phyloP scores from a whole-genome alignment of 306 rosid genomes.

The Malus sieversii region DNA sequence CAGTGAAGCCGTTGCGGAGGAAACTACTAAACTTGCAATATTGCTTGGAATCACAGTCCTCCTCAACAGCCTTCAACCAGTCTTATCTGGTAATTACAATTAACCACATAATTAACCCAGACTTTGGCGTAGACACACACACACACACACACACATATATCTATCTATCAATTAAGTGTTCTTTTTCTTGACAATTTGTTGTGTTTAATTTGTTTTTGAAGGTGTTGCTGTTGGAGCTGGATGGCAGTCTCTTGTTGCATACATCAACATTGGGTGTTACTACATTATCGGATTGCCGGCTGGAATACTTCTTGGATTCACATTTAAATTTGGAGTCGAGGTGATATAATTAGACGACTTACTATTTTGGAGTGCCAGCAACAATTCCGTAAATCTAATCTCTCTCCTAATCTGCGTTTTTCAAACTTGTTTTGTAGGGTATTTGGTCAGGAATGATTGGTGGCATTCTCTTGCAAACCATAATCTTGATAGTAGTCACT shows the following conservation, averaged over 20 bases:
- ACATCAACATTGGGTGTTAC: conserved; percentile 73
- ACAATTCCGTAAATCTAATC: not conserved
- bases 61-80: conserved; percentile 70
- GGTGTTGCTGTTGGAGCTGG: conserved; percentile 94
- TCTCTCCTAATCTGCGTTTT: not conserved
- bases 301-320: conserved; percentile 66
- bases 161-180: not conserved
- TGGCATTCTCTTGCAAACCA: conserved; percentile 61
- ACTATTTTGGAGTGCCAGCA: not conserved
- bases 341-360: conserved; percentile 17
- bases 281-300: conserved; percentile 66
- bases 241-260: conserved; percentile 74
- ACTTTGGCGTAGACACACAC: not conserved
- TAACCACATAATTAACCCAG: not conserved
- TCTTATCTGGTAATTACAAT: conserved; percentile 49
- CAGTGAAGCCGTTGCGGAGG: conserved; percentile 53
- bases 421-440: conserved; percentile 32
- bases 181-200: not conserved
- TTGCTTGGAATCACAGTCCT: conserved; percentile 54
- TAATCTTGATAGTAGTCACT: conserved; percentile 48
- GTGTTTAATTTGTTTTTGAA: conserved; percentile 8
- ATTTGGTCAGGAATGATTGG: conserved; percentile 81
- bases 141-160: not conserved
- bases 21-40: conserved; percentile 59
- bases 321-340: conserved; percentile 46